Base-by-base conservation (phyloP, 1,284 basidiomycete species). In the Heterobasidion occidentale region DNA sequence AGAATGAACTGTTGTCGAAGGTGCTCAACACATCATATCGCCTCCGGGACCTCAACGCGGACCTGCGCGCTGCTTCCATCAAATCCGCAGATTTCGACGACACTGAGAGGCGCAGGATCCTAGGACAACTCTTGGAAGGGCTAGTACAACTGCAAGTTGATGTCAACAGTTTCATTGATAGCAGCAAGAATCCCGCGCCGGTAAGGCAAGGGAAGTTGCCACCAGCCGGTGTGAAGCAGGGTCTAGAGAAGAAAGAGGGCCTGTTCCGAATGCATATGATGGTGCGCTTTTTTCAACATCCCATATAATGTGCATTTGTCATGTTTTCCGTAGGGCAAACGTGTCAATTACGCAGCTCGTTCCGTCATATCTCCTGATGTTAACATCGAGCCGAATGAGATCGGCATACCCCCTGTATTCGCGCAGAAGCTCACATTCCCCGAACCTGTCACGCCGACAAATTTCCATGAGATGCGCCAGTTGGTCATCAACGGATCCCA, bases 211-310 rank as follows among this genome's bases (percentile, higher is more conserved):
- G 96, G 17, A 94, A 93, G 67, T 76, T 94, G n/a, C 94, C 95
- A 20, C 93, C 95, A 19, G 80, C 88, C 46, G 97, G 97, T 67
- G 86, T 99, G 64, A 99, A 99, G 78, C 97, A 99, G 71, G 83
- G 89, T 12, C 75, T 99, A 62, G 97, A 99, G 74, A 99, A 99
- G 82, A 99, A 99, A 74, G 97, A 99, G 65, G 97, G 97, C 57
- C 72, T 99, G 53, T 99, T 99, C 81, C 81, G 97, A 60, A 98
- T 96, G 75, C 88, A 99, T 70, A 99, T 99, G 97, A 99, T 99
- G 97, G 93, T 92, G 58, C 60, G 77, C 38, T n/a, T 42, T 34
- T 8, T 8, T 38, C 33, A 36, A 11, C 35, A 20, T 20, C n/a
- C 1, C 12, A 45, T 45, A 7, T 7, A 17, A 50, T n/a, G 15